Evolutionary conservation across 352 stramenopile genomes (phyloP), one percentile per base, ranked within the genome.

Genomic region (Pythium biforme): DNA sequence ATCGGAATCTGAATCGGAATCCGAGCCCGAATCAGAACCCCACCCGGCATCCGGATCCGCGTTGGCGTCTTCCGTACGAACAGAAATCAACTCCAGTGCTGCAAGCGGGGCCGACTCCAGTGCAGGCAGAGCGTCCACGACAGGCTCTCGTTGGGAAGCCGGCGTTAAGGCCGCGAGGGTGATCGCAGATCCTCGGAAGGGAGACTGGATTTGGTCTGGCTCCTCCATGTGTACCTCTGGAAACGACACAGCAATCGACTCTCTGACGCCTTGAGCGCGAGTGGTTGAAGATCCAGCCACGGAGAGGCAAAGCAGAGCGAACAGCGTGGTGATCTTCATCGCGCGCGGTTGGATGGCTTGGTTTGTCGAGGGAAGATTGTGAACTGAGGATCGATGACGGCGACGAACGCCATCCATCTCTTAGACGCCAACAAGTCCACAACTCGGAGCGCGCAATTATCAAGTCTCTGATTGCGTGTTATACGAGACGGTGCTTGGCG

Each of bases 311-410:
- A 62, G 0, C 6, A 62, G 17, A 27, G 22, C 10, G 20, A 47
- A 4, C 23, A 47, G 29, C 15, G 55, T 25, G 0, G 17, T 40
- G 55, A 40, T 31, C 25, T 62, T 62, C 55, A 62, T 62, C n/a
- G 15, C 41, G 40, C 8, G 11, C 3, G 33, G 23, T 7, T 19
- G 10, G 50, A 9, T 47, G 43, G 41, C n/a, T 23, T 39, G 26
- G 43, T 14, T 33, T 17, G 10, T n/a, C 15, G 20, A 7, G 20
- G 23, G 6, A 22, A 22, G 25, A 45, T 62, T 31, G 55, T 9
- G 29, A 31, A 62, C 15, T 58, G 40, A 47, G 40, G 20, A 47
- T 11, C 19, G 19, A 11, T 2, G 15, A 23, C 40, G 40, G 6
- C 19, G 40, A 11, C 40, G 26, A 47, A 12, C 9, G 8, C 19